Base-by-base conservation (phyloP, 2,329 filamentous ascomycete species). In the Mollisia scopiformis region DNA sequence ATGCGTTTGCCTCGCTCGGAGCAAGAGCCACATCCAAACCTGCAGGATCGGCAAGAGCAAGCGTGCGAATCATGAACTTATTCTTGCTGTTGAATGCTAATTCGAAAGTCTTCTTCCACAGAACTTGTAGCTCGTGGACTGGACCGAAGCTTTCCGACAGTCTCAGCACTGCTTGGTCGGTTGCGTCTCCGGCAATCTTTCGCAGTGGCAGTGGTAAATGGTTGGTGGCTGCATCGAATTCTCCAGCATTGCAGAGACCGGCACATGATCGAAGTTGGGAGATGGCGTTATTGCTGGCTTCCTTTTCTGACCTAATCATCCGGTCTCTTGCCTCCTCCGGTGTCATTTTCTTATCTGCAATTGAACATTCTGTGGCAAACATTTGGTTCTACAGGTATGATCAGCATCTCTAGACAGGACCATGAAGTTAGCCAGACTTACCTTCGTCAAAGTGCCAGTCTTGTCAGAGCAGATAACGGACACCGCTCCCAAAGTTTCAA, bases 21-120 rank as follows among this genome's bases (percentile, higher is more conserved):
- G 78, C 72, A 3, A 84, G 64, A 1, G 79, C 79, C 16, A 73
- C 58, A 2, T 62, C 51, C 33, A 79, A 66, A 16, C 75, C 76
- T 37, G 76, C 73, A n/a, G 73, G 71, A 31, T 76, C 71, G 2
- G 74, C 75, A 39, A 82, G 66, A 2, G 78, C 78, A 52, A 88
- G 83, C 0, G 87, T 82, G 33, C 85, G 82, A 57, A 93, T 84
- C 86, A 92, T 93, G 72, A 87, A 93, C 75, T 93, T 93, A 76
- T 92, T 93, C 78, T 91, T 91, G 76, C 88, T 91, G 77, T 93
- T 93, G 74, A 93, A 93, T 0, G 88, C 84, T 28, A 91, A 78
- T 57, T 89, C 86, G 67, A 87, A 92, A 1, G 84, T 81, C 55
- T 84, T 87, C 55, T 82, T 82, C 88, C 88, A 92, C 64, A 82